Evolutionary conservation across 1,139 yeast genomes (phyloP), one percentile per base, ranked within the genome.

Genomic region (Suhomyces yuchorum): DNA sequence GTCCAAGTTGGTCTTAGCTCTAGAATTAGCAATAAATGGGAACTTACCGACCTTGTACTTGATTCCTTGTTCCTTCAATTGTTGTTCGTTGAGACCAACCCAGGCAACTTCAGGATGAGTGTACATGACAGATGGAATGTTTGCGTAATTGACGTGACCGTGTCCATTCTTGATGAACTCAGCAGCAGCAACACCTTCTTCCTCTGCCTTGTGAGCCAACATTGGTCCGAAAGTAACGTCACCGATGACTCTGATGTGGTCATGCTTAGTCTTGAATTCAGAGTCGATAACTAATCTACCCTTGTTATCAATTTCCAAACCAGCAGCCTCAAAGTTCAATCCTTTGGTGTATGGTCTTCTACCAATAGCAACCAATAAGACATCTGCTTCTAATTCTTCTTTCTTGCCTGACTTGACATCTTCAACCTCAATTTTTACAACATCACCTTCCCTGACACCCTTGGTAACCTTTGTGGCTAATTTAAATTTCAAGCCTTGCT

Each of bases 191-290:
- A 95, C 86, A 73, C 97, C 99, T 80, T 95, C 99, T 72, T 95
- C 99, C 78, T 95, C 99, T 54, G 99, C 99, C 81, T 95, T 95
- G 82, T 95, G 99, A 55, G 99, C 99, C 75, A 95, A 83, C 99
- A 95, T 95, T 62, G 97, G 95, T 61, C 99, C 99, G 61, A 89
- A 93, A 41, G 99, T 95, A 52, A 86, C 97, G 68, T 95, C 99
- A 70, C 99, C 99, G 71, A 93, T 90, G 62, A 91, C 96, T 72
- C 96, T 89, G 66, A 95, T 92, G 75, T 95, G 96, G 52, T 91
- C 87, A 73, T 79, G 83, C 73, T 88, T 92, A 60, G 99, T 88
- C 75, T 89, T 87, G 82, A 82, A 93, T 77, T 93, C 91, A 54
- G 88, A 85, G 71, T 95, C 98, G 65, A 95, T 92, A 50, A 95